Percentiles rank a stretch among this genome's conserved stretches.
Evolutionary conservation across 2,329 filamentous ascomycete genomes (phyloP).

Genomic region (Epichloe coenophiala): DNA sequence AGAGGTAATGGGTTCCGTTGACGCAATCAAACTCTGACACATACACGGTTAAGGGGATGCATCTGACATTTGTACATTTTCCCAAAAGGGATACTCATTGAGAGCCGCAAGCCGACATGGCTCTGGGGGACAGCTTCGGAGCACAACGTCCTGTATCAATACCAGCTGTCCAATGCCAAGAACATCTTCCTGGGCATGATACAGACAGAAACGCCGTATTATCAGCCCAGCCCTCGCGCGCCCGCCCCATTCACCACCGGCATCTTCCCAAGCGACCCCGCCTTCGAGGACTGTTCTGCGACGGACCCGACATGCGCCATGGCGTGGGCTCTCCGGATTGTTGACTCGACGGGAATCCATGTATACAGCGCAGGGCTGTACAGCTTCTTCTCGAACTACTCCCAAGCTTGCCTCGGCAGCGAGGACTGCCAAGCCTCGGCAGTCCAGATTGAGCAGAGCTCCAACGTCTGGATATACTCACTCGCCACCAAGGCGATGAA

Average conservation of each 20-base stretch:
- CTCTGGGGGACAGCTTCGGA: slow-evolving; percentile 20
- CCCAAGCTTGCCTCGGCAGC: neutral
- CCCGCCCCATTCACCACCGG: slow-evolving; percentile 10
- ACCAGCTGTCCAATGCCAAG: slow-evolving; percentile 28
- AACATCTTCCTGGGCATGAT: slow-evolving; percentile 46
- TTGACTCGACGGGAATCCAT: neutral
- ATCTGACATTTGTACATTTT: neutral
- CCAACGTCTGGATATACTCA: neutral
- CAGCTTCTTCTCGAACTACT: neutral
- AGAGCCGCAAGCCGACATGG: slow-evolving; percentile 20
- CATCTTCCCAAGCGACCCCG: neutral
- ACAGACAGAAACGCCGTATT: slow-evolving; percentile 47
- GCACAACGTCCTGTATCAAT: slow-evolving; percentile 38
- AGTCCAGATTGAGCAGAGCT: neutral
- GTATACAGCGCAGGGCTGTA: slow-evolving; percentile 1
- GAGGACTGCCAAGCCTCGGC: neutral
- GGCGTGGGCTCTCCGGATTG: neutral
- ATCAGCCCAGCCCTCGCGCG: slow-evolving; percentile 12
- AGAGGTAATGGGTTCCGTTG: slow-evolving; percentile 13
- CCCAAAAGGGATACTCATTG: slow-evolving; percentile 10
- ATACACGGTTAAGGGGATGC: too few relatives aligned
- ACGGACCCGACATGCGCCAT: neutral
- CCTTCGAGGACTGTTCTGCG: neutral
- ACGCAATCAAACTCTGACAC: too few relatives aligned
- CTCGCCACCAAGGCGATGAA: neutral